Evolutionary conservation across 495 filamentous ascomycete genomes (phyloP).

Genomic region (Chaetomium fimeti): DNA sequence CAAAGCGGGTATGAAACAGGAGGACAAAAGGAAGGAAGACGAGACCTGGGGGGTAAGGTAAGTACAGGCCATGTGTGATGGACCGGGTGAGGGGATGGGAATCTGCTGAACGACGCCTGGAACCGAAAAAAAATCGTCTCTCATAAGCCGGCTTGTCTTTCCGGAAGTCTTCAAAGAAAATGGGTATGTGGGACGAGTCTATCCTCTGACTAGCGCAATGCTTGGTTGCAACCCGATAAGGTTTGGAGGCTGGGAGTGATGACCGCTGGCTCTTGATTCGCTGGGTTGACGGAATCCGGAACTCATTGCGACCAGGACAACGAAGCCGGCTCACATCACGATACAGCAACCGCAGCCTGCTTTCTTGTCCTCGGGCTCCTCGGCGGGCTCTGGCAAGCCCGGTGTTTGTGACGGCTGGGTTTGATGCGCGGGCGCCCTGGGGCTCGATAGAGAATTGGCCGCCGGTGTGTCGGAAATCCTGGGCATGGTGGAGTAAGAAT

Average conservation of each 20-base stretch:
- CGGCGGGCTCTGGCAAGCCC: slow-evolving; percentile 39
- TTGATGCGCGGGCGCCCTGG: slow-evolving; percentile 34
- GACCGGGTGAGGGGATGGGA: slow-evolving; percentile 4
- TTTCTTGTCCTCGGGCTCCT: slow-evolving; percentile 41
- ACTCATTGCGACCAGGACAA: neutral
- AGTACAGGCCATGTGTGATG: slow-evolving; percentile 7
- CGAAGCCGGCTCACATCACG: slow-evolving; percentile 46
- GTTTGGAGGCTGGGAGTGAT: neutral
- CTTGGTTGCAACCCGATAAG: neutral
- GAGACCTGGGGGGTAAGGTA: slow-evolving; percentile 9
- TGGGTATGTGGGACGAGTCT: neutral
- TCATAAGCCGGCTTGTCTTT: slow-evolving; percentile 25
- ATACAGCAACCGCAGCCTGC: slow-evolving; percentile 54
- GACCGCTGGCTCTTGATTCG: neutral
- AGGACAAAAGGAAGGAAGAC: slow-evolving; percentile 24
- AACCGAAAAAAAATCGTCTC: slow-evolving; percentile 29
- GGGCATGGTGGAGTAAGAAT: slow-evolving; percentile 59
- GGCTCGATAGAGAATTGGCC: slow-evolving; percentile 40
- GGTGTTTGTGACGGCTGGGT: slow-evolving; percentile 26
- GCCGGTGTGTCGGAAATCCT: slow-evolving; percentile 47
- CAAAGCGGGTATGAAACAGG: slow-evolving; percentile 5
- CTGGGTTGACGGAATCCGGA: neutral
- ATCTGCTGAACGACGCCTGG: slow-evolving; percentile 22
- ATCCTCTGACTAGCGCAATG: neutral
- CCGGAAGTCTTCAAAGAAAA: neutral